phyloP scores from a whole-genome alignment of 2,329 filamentous ascomycete species.

The Ophiosphaerella korrae region DNA sequence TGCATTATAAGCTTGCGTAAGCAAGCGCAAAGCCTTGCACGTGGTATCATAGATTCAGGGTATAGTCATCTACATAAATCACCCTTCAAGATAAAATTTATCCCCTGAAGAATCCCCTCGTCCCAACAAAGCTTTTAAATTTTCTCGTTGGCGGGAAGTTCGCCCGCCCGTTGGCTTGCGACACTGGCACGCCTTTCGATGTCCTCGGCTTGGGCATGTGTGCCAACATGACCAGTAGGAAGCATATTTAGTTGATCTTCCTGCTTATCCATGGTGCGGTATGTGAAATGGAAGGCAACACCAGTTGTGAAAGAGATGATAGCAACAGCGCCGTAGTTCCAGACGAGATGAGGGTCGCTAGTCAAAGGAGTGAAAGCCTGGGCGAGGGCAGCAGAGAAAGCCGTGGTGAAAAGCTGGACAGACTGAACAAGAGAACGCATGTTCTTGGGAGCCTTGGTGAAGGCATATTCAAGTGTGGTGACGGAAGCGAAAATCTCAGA shows the following conservation, averaged over 20 bases:
- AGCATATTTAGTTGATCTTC: conserved; percentile 48
- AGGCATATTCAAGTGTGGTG: conserved; percentile 73
- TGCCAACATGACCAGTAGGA: conserved; percentile 45
- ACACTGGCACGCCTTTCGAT: conserved; percentile 34
- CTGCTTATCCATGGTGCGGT: conserved; percentile 39
- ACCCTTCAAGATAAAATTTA: not conserved
- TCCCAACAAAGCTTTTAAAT: conserved; percentile 1
- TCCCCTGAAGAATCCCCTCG: not conserved
- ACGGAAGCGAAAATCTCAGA: conserved; percentile 69
- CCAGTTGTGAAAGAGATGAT: conserved; percentile 44
- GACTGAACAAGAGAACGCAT: conserved; percentile 58
- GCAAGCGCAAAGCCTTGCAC: not conserved
- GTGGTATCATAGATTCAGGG: conserved; percentile 4
- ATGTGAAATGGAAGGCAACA: conserved; percentile 38
- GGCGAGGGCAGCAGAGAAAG: conserved; percentile 39
- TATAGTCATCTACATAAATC: not conserved
- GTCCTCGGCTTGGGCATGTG: conserved; percentile 31
- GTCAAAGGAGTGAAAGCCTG: conserved; percentile 38
- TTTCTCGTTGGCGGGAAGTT: conserved; percentile 18
- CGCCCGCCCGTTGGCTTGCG: conserved; percentile 2
- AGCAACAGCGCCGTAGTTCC: conserved; percentile 45
- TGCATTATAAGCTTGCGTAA: too few relatives aligned
- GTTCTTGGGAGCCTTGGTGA: conserved; percentile 71
- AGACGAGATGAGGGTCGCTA: conserved; percentile 34
- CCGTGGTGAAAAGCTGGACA: conserved; percentile 44